Percentiles rank a stretch among this genome's conserved stretches.
Evolutionary conservation across 495 filamentous ascomycete species (phyloP).

Genomic region (Hypomontagnella submonticulosa): DNA sequence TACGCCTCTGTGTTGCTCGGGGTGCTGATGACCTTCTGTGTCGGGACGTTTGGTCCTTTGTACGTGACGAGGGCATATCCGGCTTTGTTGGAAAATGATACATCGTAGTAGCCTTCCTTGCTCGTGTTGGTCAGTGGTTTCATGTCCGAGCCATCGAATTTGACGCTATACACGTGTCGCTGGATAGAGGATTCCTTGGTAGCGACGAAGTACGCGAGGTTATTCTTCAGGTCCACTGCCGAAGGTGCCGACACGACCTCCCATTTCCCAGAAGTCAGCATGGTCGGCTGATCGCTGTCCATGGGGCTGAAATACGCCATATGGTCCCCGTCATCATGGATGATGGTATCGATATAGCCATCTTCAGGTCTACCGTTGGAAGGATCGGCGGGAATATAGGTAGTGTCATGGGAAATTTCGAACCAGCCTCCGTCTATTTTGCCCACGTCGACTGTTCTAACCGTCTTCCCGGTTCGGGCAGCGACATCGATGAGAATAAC

Average conservation of each 20-base stretch:
- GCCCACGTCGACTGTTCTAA: constrained; percentile 79
- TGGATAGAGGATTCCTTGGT: constrained; percentile 89
- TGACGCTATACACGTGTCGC: constrained; percentile 89
- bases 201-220: constrained; percentile 88
- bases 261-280: constrained; percentile 91
- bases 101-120: constrained; percentile 82
- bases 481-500: constrained; percentile 87
- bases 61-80: constrained; percentile 87
- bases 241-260: constrained; percentile 92
- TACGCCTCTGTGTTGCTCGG: constrained; percentile 71
- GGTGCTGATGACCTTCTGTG: constrained; percentile 90
- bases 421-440: constrained; percentile 96
- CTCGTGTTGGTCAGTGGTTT: constrained; percentile 77
- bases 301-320: constrained; percentile 94
- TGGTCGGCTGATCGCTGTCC: constrained; percentile 79
- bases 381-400: constrained; percentile 86
- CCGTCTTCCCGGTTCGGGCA: constrained; percentile 77
- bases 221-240: constrained; percentile 83
- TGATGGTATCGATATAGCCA: constrained; percentile 93
- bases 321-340: constrained; percentile 88
- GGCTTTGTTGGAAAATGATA: constrained; percentile 84
- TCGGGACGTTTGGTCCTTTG: constrained; percentile 85
- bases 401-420: constrained; percentile 88
- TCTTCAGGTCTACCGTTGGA: constrained; percentile 78
- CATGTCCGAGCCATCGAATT: constrained; percentile 78